Percentiles rank a stretch among this genome's conserved stretches.
Evolutionary conservation across 176 grass and related monocot species (phyloP).

Genomic region (Tillandsia leiboldiana): DNA sequence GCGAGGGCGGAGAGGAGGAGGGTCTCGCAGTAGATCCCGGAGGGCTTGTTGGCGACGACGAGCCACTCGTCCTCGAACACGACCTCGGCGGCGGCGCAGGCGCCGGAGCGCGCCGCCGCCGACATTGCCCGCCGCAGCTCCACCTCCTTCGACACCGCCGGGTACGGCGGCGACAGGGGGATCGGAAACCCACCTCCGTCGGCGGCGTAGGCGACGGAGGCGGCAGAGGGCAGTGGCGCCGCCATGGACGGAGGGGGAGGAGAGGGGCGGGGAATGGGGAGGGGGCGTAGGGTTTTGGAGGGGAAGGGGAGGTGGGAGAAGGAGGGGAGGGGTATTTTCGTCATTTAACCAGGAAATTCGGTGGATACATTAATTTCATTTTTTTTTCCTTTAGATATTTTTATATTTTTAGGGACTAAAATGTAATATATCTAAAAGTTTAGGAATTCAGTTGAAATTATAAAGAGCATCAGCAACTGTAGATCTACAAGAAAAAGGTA

Average conservation of each 20-base stretch:
- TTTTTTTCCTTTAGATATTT: no score
- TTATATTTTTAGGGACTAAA: no score
- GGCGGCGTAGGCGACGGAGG: not conserved
- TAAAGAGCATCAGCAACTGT: no score
- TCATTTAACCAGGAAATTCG: constrained; percentile 12
- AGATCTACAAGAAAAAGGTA: no score
- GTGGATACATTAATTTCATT: no score
- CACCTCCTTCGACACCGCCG: constrained; percentile 62
- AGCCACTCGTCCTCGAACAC: constrained; percentile 86
- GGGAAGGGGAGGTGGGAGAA: not conserved
- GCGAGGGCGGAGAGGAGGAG: constrained; percentile 50
- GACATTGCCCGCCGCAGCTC: constrained; percentile 78
- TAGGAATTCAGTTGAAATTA: no score
- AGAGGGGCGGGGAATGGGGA: not conserved
- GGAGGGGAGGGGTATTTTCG: constrained; percentile 29
- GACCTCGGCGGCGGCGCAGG: constrained; percentile 19
- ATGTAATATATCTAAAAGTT: no score
- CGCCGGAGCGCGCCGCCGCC: constrained; percentile 44
- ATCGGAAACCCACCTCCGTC: constrained; percentile 24
- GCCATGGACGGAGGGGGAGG: constrained; percentile 1
- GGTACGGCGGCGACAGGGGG: constrained; percentile 73
- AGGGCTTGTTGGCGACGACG: constrained; percentile 61
- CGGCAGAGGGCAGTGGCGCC: not conserved
- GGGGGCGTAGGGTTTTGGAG: not conserved
- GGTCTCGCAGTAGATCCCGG: constrained; percentile 78